Conservation (phyloP, 1,284 basidiomycete genomes). For the Apiotrichum mycotoxinovorans region DNA sequence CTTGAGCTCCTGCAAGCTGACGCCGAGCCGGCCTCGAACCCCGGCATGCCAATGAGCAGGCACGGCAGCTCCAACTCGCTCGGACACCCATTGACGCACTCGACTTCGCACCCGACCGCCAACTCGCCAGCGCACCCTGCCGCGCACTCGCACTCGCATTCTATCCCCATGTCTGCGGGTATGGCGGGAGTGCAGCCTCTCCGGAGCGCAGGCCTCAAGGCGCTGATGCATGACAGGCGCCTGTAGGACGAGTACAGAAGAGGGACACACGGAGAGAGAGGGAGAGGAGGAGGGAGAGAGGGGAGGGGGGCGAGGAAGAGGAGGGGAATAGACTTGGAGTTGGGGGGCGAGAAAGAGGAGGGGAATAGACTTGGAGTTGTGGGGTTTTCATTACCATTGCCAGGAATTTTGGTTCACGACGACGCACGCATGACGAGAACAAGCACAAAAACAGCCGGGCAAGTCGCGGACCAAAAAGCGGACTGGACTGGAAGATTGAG, state of each 20-base stretch:
- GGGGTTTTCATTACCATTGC: too few species aligned
- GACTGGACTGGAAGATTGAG: neutral
- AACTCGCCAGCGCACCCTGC: neutral
- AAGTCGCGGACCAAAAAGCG: too few species aligned
- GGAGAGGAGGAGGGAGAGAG: neutral
- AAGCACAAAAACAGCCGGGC: too few species aligned
- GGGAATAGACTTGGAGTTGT: neutral
- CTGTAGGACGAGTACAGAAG: neutral
- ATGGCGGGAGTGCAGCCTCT: neutral
- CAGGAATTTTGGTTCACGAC: too few species aligned
- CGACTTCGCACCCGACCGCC: neutral
- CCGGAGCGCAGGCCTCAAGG: conserved; percentile 7
- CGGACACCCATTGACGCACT: neutral
- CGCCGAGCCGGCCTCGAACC: neutral
- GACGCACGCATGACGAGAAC: too few species aligned
- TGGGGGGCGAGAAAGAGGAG: neutral
- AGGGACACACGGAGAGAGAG: neutral
- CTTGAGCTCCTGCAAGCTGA: conserved; percentile 38
- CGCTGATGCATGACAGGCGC: conserved; percentile 12
- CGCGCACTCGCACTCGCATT: neutral
- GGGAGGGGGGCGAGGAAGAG: neutral
- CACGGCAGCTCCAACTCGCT: neutral
- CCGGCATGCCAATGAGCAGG: neutral
- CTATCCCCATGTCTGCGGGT: neutral
- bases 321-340: neutral